Evolutionary conservation across 208 protist species (phyloP), one percentile per base, ranked within the genome.

Genomic region (Hexamita inflata): DNA sequence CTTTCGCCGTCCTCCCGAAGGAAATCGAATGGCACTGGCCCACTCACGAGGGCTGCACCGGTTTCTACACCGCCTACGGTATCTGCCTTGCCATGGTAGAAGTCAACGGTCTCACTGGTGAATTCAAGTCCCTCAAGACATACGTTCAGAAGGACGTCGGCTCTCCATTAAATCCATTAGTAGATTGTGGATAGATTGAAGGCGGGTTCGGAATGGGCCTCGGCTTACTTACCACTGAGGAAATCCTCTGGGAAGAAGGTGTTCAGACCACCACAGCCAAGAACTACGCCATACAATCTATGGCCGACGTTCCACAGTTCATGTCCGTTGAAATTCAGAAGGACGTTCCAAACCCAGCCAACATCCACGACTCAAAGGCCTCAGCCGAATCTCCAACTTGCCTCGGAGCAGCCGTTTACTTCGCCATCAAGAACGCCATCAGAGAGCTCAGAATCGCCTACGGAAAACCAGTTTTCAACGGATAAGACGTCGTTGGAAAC

Each of bases 351-450:
- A 89, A 89, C 77, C 15, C 59, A 30, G 32, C 49, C 1, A 59
- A 41, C 41, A 75, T 82, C 58, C 62, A 74, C 66, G 76, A 61
- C n/a, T 83, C 83, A 7, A 85, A 87, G 65, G 82, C 78, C 28
- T 61, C 90, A 45, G 90, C 90, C 53, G 91, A 94, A 77, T 89
- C 91, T 40, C 90, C 91, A 7, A 77, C 92, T 11, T 84, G 86
- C 73, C 75, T 92, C 2, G 87, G 81, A 45, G 62, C 62, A 29
- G 78, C 82, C 39, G 86, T 89, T 30, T 78, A 87, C 39, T 88
- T 90, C 68, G 91, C 90, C 19, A 75, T 91, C 4, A 79, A 83
- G 34, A n/a, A n/a, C n/a, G 90, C 90, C 1, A 83, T 93, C 35
- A 60, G 53, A 0, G 60, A 76, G 15, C 78, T 78, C 0, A 77